Conservation (phyloP, 352 stramenopile genomes). For the Phytophthora pluvialis region DNA sequence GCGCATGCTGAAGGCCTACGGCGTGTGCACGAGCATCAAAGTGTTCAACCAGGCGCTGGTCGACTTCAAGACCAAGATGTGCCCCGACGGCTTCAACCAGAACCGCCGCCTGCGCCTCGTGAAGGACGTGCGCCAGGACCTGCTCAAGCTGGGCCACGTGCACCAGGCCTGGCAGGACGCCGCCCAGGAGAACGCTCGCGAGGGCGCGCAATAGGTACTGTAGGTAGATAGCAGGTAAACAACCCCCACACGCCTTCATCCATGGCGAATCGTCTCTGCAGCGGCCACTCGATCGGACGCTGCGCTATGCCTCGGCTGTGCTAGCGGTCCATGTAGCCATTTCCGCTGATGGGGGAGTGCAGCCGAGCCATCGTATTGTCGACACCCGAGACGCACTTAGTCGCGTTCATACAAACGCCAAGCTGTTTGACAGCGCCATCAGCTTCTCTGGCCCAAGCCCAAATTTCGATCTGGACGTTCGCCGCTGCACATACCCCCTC, state of each 20-base stretch:
- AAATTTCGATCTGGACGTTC: slow-evolving; percentile 4
- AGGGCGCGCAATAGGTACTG: slow-evolving; percentile 17
- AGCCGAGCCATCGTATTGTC: slow-evolving; percentile 17
- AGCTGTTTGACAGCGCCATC: neutral
- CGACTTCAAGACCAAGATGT: slow-evolving; percentile 62
- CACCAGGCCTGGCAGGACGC: slow-evolving; percentile 51
- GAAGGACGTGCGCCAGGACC: slow-evolving; percentile 43
- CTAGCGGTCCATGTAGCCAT: slow-evolving; percentile 16
- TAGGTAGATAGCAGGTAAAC: neutral
- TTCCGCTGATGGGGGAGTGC: slow-evolving; percentile 3
- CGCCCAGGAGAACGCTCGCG: slow-evolving; percentile 37
- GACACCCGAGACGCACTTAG: slow-evolving; percentile 14
- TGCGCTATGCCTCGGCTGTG: neutral
- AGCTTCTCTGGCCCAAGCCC: neutral
- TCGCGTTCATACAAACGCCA: slow-evolving; percentile 3
- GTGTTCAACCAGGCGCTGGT: slow-evolving; percentile 76
- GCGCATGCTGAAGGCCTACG: slow-evolving; percentile 68
- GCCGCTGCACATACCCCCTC: slow-evolving; percentile 5
- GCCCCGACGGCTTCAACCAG: slow-evolving; percentile 67
- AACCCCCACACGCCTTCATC: slow-evolving; percentile 5
- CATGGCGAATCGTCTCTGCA: too few species aligned
- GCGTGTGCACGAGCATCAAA: slow-evolving; percentile 82
- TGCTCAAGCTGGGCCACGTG: slow-evolving; percentile 57
- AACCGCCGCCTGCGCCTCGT: slow-evolving; percentile 71
- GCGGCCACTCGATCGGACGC: neutral